phyloP scores from a whole-genome alignment of 331 rosid genomes.

The Quercus lobata region DNA sequence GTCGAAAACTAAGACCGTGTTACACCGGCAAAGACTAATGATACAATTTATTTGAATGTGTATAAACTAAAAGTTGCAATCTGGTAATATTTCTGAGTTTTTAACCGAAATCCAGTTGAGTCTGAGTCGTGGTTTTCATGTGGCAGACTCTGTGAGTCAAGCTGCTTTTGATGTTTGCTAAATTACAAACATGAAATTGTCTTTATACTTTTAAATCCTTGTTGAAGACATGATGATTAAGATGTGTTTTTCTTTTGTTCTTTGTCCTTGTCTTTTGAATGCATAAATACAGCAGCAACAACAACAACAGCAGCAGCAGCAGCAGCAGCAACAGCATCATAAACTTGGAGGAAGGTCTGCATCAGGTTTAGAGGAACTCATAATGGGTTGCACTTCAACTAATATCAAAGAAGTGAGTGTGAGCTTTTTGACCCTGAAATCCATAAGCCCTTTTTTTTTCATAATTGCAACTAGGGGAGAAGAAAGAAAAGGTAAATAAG shows the following conservation, averaged over 20 bases:
- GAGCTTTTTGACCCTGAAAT: conserved; percentile 64
- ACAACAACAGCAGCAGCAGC: conserved; percentile 20
- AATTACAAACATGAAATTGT: conserved; percentile 34
- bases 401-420: conserved; percentile 77
- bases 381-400: conserved; percentile 94
- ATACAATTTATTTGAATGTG: not conserved
- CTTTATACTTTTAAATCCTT: conserved; percentile 27
- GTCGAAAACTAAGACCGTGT: not conserved
- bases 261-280: conserved; percentile 24
- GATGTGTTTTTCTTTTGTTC: conserved; percentile 19
- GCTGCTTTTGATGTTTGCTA: conserved; percentile 21
- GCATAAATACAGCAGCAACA: conserved; percentile 37
- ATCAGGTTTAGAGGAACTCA: conserved; percentile 97
- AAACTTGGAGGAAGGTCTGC: conserved; percentile 82
- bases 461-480: conserved; percentile 24
- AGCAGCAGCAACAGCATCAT: conserved; percentile 72
- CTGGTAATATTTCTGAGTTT: not conserved
- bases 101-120: not conserved
- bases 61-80: not conserved
- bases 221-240: conserved; percentile 46
- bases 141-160: not conserved
- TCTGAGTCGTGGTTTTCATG: conserved; percentile 16
- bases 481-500: conserved; percentile 19
- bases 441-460: conserved; percentile 41
- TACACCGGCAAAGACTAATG: not conserved